Conservation (phyloP, 164 flowering plant genomes). For the Chloranthus sessilifolius region DNA sequence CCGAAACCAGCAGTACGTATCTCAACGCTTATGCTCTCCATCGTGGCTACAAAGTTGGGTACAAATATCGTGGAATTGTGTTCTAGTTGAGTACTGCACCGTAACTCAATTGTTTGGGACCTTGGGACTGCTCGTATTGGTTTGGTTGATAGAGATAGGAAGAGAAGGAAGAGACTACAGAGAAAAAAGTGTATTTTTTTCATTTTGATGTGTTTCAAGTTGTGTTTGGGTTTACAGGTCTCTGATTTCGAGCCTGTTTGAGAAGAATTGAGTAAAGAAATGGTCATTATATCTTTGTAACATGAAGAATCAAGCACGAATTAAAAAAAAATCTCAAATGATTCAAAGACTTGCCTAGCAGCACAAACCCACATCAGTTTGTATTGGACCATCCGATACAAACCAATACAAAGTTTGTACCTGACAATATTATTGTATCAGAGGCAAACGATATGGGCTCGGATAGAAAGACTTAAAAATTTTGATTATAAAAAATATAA, state of each 20-base stretch:
- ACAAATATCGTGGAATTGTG: slow-evolving; percentile 51
- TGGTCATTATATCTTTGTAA: not conserved
- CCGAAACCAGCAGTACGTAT: slow-evolving; percentile 52
- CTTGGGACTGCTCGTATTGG: slow-evolving; percentile 50
- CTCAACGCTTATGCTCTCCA: slow-evolving; percentile 68
- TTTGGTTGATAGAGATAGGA: slow-evolving; percentile 14
- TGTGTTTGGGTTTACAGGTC: slow-evolving; percentile 1
- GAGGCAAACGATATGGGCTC: too few species aligned
- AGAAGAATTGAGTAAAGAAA: not conserved
- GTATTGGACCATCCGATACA: too few species aligned
- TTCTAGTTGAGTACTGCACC: slow-evolving; percentile 38
- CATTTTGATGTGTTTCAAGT: slow-evolving; percentile 18
- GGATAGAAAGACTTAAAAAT: too few species aligned
- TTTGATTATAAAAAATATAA: too few species aligned
- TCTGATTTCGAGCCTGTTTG: slow-evolving; percentile 3
- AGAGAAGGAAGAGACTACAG: slow-evolving; percentile 16
- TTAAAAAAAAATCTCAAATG: too few species aligned
- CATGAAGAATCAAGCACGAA: too few species aligned
- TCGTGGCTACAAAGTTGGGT: slow-evolving; percentile 58
- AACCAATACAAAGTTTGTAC: too few species aligned
- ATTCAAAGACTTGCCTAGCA: too few species aligned
- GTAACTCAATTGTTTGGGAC: slow-evolving; percentile 33
- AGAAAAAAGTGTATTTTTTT: slow-evolving; percentile 16
- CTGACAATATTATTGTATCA: too few species aligned
- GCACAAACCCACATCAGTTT: too few species aligned